phyloP scores from a whole-genome alignment of 345 rosid species.

The Eucalyptus grandis region DNA sequence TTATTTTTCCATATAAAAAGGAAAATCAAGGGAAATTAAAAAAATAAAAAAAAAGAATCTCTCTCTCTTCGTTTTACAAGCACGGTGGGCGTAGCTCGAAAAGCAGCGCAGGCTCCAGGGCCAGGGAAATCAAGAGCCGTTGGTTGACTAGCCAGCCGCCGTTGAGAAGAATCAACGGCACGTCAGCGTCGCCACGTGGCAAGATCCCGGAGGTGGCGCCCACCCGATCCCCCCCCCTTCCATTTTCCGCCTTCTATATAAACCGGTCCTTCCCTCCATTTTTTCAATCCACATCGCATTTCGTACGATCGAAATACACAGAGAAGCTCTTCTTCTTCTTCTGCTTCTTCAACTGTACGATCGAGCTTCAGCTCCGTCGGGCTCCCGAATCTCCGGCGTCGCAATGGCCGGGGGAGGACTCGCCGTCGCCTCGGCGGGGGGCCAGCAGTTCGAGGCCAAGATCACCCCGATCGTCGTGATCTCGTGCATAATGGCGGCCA shows the following conservation, averaged over 20 bases:
- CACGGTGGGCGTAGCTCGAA: not conserved
- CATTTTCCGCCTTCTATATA: not conserved
- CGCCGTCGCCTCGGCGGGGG: constrained; percentile 2
- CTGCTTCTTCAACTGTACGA: not conserved
- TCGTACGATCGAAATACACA: not conserved
- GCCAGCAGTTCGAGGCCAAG: constrained; percentile 73
- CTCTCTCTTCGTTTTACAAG: not conserved
- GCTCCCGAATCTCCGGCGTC: not conserved
- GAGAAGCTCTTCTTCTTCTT: not conserved
- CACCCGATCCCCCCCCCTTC: not conserved
- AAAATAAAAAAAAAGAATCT: not conserved
- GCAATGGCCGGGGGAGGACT: constrained; percentile 1
- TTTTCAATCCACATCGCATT: not conserved
- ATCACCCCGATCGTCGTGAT: constrained; percentile 83
- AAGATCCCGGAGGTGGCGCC: not conserved
- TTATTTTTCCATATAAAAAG: not conserved
- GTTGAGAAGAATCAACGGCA: not conserved
- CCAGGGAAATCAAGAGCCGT: constrained; percentile 9
- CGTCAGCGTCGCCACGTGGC: constrained; percentile 17
- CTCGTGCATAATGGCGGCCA: constrained; percentile 92
- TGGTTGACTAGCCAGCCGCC: constrained; percentile 26
- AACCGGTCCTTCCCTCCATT: not conserved
- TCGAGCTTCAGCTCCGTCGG: not conserved
- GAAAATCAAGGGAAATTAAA: not conserved
- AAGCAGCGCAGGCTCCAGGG: not conserved